These are phyloP conservation scores for Xylaria sp. DNA, from an alignment of 495 filamentous ascomycete genomes.

Conservation along the genomic window DNA sequence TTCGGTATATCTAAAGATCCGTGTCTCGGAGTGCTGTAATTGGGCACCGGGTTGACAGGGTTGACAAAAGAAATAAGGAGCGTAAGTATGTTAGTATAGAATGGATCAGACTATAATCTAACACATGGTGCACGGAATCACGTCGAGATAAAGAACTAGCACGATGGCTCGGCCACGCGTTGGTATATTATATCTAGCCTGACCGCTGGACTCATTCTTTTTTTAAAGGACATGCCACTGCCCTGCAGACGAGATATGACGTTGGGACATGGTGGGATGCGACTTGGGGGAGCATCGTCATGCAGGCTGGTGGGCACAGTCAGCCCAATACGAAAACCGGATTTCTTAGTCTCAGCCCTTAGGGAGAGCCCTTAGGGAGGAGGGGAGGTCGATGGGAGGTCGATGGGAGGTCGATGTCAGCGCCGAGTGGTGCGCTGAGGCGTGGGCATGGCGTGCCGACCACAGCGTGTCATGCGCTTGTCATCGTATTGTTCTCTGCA, in stretches of 20 bases:
- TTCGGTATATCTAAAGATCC: neutral
- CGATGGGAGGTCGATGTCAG: slow-evolving; percentile 1
- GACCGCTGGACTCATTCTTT: slow-evolving; percentile 6
- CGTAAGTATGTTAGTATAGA: too few species aligned
- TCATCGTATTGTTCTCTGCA: slow-evolving; percentile 28
- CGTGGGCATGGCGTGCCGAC: slow-evolving; percentile 16
- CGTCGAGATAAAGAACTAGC: neutral
- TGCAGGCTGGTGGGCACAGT: slow-evolving; percentile 22
- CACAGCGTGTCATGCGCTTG: slow-evolving; percentile 24
- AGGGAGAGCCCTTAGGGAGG: neutral
- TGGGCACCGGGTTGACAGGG: neutral
- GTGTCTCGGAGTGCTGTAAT: neutral
- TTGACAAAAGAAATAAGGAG: neutral
- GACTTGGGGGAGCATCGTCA: slow-evolving; percentile 19
- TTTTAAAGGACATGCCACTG: slow-evolving; percentile 7
- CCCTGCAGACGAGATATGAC: slow-evolving; percentile 10
- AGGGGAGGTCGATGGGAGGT: too few species aligned
- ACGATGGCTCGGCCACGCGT: neutral
- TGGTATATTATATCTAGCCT: slow-evolving; percentile 21
- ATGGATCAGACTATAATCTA: too few species aligned
- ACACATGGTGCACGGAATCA: neutral
- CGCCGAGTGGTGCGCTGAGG: slow-evolving; percentile 13
- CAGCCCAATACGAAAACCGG: slow-evolving; percentile 29
- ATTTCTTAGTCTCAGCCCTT: slow-evolving; percentile 9
- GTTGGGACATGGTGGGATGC: slow-evolving; percentile 17